Conservation (phyloP, 768 basidiomycete genomes). For the Neoboletus subvelutipes region DNA sequence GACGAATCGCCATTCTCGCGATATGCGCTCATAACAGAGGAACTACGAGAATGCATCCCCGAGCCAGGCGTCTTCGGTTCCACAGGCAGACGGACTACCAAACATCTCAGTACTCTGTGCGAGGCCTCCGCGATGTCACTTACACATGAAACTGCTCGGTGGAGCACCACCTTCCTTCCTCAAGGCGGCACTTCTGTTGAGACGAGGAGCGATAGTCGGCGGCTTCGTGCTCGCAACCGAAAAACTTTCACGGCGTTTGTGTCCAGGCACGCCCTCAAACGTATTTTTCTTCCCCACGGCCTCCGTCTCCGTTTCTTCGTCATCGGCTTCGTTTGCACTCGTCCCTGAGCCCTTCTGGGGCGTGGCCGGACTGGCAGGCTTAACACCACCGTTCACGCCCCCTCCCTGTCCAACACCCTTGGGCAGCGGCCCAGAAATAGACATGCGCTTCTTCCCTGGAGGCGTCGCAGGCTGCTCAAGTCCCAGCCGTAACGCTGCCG, state of each 20-base stretch:
- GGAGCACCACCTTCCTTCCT: slow-evolving; percentile 49
- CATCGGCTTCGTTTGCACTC: slow-evolving; percentile 30
- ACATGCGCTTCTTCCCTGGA: slow-evolving; percentile 39
- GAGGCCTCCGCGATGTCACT: slow-evolving; percentile 29
- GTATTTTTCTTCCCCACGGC: slow-evolving; percentile 38
- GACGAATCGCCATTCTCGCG: slow-evolving; percentile 15
- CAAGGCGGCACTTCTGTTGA: slow-evolving; percentile 45
- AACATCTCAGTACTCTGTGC: neutral
- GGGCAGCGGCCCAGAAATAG: slow-evolving; percentile 24
- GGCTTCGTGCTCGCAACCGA: slow-evolving; percentile 55
- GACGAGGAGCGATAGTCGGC: slow-evolving; percentile 44
- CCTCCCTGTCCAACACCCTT: slow-evolving; percentile 7
- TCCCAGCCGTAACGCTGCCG: slow-evolving; percentile 68
- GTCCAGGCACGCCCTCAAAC: slow-evolving; percentile 82
- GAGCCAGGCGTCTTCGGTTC: slow-evolving; percentile 41
- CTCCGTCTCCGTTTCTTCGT: slow-evolving; percentile 30
- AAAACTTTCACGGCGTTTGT: slow-evolving; percentile 77
- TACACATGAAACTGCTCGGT: slow-evolving; percentile 71
- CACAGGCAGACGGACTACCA: slow-evolving; percentile 48
- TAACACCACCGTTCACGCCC: slow-evolving; percentile 4
- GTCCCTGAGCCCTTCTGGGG: slow-evolving; percentile 10
- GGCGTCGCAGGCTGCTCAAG: slow-evolving; percentile 40
- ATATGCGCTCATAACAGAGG: slow-evolving; percentile 38
- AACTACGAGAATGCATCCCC: slow-evolving; percentile 40
- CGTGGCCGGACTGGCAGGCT: slow-evolving; percentile 7